Evolutionary conservation across 2,329 filamentous ascomycete genomes (phyloP).

Genomic region (Paecilomyces dactylethromorphus): DNA sequence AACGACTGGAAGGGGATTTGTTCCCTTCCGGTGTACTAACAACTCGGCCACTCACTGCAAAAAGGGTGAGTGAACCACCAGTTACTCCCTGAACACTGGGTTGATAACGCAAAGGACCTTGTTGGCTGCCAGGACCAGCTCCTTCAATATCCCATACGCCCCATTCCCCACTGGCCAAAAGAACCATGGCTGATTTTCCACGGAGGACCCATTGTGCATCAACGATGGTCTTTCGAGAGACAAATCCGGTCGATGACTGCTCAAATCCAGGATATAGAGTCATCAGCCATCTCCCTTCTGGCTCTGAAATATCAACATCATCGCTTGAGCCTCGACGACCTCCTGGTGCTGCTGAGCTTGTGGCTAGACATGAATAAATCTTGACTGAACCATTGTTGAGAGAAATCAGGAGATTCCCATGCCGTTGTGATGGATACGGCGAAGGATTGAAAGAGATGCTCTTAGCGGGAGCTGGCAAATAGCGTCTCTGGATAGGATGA

Average conservation of each 20-base stretch:
- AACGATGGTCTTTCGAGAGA: conserved; percentile 36
- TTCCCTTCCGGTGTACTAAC: conserved; percentile 16
- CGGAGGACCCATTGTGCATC: conserved; percentile 41
- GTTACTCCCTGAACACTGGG: conserved; percentile 32
- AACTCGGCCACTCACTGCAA: conserved; percentile 37
- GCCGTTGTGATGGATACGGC: conserved; percentile 45
- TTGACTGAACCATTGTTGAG: conserved; percentile 51
- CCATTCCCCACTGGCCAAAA: conserved; percentile 43
- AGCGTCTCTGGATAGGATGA: conserved; percentile 40
- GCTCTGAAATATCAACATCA: conserved; percentile 24
- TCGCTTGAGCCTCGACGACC: conserved; percentile 23
- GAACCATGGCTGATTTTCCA: conserved; percentile 38
- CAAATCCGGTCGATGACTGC: conserved; percentile 18
- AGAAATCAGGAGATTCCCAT: conserved; percentile 50
- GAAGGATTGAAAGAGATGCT: conserved; percentile 50
- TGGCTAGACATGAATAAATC: conserved; percentile 50
- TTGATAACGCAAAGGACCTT: conserved; percentile 33
- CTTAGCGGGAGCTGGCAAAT: conserved; percentile 44
- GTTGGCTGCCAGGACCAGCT: conserved; percentile 32
- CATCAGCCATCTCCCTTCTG: conserved; percentile 37
- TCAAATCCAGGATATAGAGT: conserved; percentile 38
- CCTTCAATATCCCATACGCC: conserved; percentile 45
- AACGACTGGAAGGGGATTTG: conserved; percentile 16
- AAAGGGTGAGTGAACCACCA: conserved; percentile 34
- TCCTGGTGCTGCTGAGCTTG: conserved; percentile 16